Evolutionary conservation across 805 yeast genomes (phyloP).

Genomic region (Komagataella phaffii): DNA sequence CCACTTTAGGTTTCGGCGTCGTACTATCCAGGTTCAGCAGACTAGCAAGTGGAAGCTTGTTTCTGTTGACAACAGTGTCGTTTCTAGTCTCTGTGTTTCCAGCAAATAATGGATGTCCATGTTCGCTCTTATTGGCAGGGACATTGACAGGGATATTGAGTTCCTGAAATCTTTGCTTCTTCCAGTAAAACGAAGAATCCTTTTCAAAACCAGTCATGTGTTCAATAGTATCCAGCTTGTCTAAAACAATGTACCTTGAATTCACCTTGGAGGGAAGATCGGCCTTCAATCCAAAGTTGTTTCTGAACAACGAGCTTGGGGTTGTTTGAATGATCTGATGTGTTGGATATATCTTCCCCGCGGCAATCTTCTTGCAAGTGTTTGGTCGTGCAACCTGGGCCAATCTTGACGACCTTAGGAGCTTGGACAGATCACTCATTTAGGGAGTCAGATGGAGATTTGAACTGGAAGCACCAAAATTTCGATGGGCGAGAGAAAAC

Average conservation of each 20-base stretch:
- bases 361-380: slow-evolving; percentile 12
- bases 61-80: neutral
- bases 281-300: slow-evolving; percentile 68
- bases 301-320: slow-evolving; percentile 45
- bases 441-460: neutral
- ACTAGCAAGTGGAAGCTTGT: slow-evolving; percentile 6
- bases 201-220: slow-evolving; percentile 64
- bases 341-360: slow-evolving; percentile 32
- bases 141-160: slow-evolving; percentile 33
- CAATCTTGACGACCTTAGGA: slow-evolving; percentile 14
- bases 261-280: slow-evolving; percentile 52
- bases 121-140: slow-evolving; percentile 6
- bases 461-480: neutral
- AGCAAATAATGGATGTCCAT: slow-evolving; percentile 4
- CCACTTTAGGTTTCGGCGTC: slow-evolving; percentile 17
- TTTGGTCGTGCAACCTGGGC: slow-evolving; percentile 19
- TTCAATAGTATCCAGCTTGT: slow-evolving; percentile 54
- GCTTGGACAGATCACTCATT: neutral
- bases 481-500: slow-evolving; percentile 49
- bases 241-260: slow-evolving; percentile 44
- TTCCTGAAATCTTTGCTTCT: slow-evolving; percentile 55
- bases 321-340: slow-evolving; percentile 67
- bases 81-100: slow-evolving; percentile 1
- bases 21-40: slow-evolving; percentile 15
- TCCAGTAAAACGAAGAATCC: slow-evolving; percentile 43